These are phyloP conservation scores for Globisporangium okanoganense DNA, from an alignment of 352 stramenopile genomes.

Conservation along the genomic window DNA sequence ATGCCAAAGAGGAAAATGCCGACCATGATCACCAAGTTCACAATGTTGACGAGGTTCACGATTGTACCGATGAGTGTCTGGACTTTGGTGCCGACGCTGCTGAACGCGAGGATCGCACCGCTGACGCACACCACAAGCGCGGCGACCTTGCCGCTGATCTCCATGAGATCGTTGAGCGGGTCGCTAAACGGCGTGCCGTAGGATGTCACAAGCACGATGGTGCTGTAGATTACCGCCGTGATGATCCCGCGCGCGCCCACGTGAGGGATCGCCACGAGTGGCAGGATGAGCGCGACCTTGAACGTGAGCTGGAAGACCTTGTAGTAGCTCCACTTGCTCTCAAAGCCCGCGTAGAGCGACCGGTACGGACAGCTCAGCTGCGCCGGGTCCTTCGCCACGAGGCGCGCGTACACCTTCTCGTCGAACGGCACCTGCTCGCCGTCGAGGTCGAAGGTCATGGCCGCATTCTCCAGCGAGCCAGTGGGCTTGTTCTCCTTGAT, in stretches of 20 bases:
- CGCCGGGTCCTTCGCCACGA: slow-evolving; percentile 32
- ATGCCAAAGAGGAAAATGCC: slow-evolving; percentile 33
- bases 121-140: slow-evolving; percentile 32
- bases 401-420: slow-evolving; percentile 40
- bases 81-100: slow-evolving; percentile 10
- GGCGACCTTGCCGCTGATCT: slow-evolving; percentile 36
- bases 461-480: slow-evolving; percentile 32
- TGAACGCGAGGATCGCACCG: slow-evolving; percentile 23
- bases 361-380: slow-evolving; percentile 46
- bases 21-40: slow-evolving; percentile 41
- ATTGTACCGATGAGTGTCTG: slow-evolving; percentile 24
- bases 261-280: slow-evolving; percentile 21
- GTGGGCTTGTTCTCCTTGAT: slow-evolving; percentile 39
- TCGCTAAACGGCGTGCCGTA: slow-evolving; percentile 45
- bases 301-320: slow-evolving; percentile 44
- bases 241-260: slow-evolving; percentile 18
- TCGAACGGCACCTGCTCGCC: slow-evolving; percentile 36
- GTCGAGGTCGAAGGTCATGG: slow-evolving; percentile 38
- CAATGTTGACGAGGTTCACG: slow-evolving; percentile 39
- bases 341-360: slow-evolving; percentile 48
- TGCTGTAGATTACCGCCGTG: slow-evolving; percentile 23
- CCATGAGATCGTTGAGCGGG: slow-evolving; percentile 45
- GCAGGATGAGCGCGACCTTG: slow-evolving; percentile 37
- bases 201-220: slow-evolving; percentile 28
- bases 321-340: slow-evolving; percentile 47